Conservation (phyloP, 257 asterid genomes). For the Jacaranda copaia region DNA sequence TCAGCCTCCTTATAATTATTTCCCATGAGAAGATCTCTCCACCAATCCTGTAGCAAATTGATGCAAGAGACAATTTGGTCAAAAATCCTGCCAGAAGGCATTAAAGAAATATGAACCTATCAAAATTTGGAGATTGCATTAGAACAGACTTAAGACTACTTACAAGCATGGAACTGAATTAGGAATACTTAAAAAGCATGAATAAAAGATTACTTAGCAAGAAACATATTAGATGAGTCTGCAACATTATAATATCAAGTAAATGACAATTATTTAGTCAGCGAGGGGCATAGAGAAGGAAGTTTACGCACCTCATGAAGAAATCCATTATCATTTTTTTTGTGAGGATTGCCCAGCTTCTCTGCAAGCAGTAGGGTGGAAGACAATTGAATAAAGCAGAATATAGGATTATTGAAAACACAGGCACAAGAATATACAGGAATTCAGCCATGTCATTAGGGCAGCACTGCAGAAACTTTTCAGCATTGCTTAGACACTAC, state of each 20-base stretch:
- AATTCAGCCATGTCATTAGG: conserved; percentile 9
- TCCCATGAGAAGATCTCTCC: conserved; percentile 84
- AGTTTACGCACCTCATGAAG: conserved; percentile 68
- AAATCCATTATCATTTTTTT: conserved; percentile 68
- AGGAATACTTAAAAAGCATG: not conserved
- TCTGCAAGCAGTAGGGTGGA: conserved; percentile 54
- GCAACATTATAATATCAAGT: conserved; percentile 21
- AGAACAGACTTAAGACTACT: not conserved
- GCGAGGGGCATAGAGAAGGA: conserved; percentile 22
- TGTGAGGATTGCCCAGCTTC: conserved; percentile 59
- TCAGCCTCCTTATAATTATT: conserved; percentile 71
- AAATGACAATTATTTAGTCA: conserved; percentile 20
- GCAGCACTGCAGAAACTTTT: conserved; percentile 14
- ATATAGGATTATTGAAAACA: conserved; percentile 1
- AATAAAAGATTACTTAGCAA: not conserved
- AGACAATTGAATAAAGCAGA: conserved; percentile 29
- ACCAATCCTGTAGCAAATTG: conserved; percentile 77
- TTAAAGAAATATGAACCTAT: not conserved
- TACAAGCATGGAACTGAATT: not conserved
- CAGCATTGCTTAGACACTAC: not conserved
- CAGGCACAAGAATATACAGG: not conserved
- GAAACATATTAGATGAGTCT: not conserved
- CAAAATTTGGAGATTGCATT: no score
- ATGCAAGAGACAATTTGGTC: conserved; percentile 31
- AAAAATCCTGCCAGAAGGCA: not conserved